phyloP scores from a whole-genome alignment of 2,329 filamentous ascomycete species.

The Beauveria varroae region DNA sequence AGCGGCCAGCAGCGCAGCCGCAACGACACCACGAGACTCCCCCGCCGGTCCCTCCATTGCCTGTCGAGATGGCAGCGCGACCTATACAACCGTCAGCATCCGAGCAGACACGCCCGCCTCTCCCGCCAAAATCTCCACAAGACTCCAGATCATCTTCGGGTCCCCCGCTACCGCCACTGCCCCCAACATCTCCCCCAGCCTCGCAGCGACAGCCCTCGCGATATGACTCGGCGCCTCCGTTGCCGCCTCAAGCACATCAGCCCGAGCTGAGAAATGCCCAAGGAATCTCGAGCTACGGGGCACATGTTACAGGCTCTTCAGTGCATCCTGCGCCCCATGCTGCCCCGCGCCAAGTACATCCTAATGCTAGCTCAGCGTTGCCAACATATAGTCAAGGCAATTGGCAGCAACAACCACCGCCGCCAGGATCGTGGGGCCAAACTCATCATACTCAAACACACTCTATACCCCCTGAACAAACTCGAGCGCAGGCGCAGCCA shows the following conservation, averaged over 20 bases:
- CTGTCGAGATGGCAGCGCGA: slow-evolving; percentile 50
- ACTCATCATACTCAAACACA: slow-evolving; percentile 21
- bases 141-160: slow-evolving; percentile 18
- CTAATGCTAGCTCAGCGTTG: slow-evolving; percentile 9
- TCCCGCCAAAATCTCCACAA: slow-evolving; percentile 47
- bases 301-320: not conserved
- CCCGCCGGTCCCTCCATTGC: slow-evolving; percentile 65
- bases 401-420: slow-evolving; percentile 15
- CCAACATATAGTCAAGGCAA: slow-evolving; percentile 19
- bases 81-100: slow-evolving; percentile 28
- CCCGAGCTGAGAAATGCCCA: slow-evolving; percentile 6
- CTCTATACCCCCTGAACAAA: slow-evolving; percentile 19
- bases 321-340: not conserved
- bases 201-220: slow-evolving; percentile 25
- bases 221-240: slow-evolving; percentile 41
- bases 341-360: not conserved
- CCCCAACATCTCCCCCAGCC: slow-evolving; percentile 17
- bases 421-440: slow-evolving; percentile 17
- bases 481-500: slow-evolving; percentile 14
- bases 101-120: slow-evolving; percentile 35
- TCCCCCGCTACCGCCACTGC: slow-evolving; percentile 24
- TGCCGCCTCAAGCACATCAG: slow-evolving; percentile 28
- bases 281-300: not conserved
- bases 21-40: slow-evolving; percentile 35
- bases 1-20: slow-evolving; percentile 33